Base-by-base conservation (phyloP, 352 stramenopile species). In the Phytophthora boehmeriae region DNA sequence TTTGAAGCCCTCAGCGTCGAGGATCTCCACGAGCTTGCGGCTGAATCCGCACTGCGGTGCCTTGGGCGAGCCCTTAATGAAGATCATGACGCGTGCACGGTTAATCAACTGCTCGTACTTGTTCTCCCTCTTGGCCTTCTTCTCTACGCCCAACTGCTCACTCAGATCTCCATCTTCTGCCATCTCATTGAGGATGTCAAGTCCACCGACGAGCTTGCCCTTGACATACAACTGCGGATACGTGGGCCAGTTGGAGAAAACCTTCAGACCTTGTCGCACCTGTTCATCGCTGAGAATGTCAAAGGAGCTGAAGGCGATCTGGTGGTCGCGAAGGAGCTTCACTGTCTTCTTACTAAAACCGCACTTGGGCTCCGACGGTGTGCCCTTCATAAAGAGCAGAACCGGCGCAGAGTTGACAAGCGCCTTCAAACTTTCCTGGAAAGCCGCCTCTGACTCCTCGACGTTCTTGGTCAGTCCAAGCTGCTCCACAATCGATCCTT, bases 191-290 rank as follows among this genome's bases (percentile, higher is more conserved):
- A 98, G 74, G 66, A 98, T 98, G 71, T 98, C 96, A 6, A 98
- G 76, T 1, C 96, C 96, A 17, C 96, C 96, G 46, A 98, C 55
- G 17, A 98, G 72, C 62, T 97, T 88, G n/a, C 96, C 96, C 57
- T 93, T 92, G 8, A 98, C 93, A 76, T 98, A 98, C 5, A 99
- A 68, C 84, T 99, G 96, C 28, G 97, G 97, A 73, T 98, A 99
- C 22, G 97, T 99, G 0, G 96, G 96, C 97, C 97, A 99, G 79
- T 99, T 95, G 23, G 83, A 98, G 60, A 98, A 96, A 34, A 81
- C 89, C 76, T 99, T 99, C 36, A 99, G 83, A 5, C 96, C 96
- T 62, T 99, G 95, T 55, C 97, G 90, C 44, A 99, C 95, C 42
- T 97, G 84, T 5, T 96, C 87, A 70, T 98, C 93, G 44, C 75